phyloP scores from a whole-genome alignment of 2,329 filamentous ascomycete species.

The Sphaerulina vaccinii region DNA sequence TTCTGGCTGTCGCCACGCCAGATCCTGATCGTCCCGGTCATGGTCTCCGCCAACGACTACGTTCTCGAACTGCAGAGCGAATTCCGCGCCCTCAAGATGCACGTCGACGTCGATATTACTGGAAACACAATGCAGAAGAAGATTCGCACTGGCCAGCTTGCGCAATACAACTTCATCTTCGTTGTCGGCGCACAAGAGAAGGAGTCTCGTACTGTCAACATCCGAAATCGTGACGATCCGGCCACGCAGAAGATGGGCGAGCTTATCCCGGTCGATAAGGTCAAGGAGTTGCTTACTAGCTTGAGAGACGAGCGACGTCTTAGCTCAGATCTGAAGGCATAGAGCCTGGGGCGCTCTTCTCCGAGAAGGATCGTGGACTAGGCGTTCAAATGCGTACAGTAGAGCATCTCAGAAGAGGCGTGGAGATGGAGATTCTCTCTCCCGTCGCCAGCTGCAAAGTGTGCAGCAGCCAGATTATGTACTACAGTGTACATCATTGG shows the following conservation, averaged over 20 bases:
- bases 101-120: conserved; percentile 68
- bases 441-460: no score
- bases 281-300: conserved; percentile 52
- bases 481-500: no score
- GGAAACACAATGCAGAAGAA: conserved; percentile 87
- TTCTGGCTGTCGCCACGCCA: conserved; percentile 87
- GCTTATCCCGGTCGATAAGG: conserved; percentile 60
- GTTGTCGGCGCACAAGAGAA: conserved; percentile 64
- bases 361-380: no score
- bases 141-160: conserved; percentile 76
- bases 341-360: no score
- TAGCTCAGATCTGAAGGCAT: conserved; percentile 15
- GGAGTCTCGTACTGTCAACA: conserved; percentile 60
- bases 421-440: no score
- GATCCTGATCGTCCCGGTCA: conserved; percentile 74
- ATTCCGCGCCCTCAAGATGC: conserved; percentile 65
- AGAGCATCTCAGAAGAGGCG: no score
- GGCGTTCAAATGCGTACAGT: no score
- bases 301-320: conserved; percentile 47
- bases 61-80: conserved; percentile 69
- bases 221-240: conserved; percentile 63
- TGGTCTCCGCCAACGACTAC: conserved; percentile 69
- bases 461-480: no score
- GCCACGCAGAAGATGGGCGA: conserved; percentile 62
- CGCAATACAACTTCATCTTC: conserved; percentile 83